Conservation (phyloP, 75 land plant genomes). For the Picea sitchensis region DNA sequence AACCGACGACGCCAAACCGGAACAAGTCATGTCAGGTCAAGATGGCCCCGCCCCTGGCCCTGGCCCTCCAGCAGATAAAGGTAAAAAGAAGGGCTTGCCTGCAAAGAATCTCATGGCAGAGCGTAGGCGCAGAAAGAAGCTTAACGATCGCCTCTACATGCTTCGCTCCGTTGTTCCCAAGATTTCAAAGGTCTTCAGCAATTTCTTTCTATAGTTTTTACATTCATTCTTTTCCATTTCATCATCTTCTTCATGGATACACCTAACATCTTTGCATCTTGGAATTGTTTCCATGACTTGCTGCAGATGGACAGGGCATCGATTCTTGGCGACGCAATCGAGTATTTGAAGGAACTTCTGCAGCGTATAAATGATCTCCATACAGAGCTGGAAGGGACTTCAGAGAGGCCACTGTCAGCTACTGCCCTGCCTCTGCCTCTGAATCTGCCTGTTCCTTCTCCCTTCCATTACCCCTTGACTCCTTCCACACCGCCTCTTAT, state of each 20-base stretch:
- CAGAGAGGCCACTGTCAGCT: not conserved
- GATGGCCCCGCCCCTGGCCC: not conserved
- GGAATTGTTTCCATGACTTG: not conserved
- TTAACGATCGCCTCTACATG: constrained; percentile 48
- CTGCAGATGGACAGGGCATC: constrained; percentile 96
- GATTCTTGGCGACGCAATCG: constrained; percentile 94
- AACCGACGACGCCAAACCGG: constrained; percentile 44
- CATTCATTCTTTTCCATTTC: too few relatives aligned
- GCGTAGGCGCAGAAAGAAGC: constrained; percentile 39
- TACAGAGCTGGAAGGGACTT: constrained; percentile 75
- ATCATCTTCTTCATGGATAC: too few relatives aligned
- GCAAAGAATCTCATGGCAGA: constrained; percentile 55
- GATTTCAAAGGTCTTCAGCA: constrained; percentile 34
- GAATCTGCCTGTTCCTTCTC: constrained; percentile 4
- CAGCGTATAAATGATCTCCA: constrained; percentile 95
- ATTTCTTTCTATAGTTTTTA: too few relatives aligned
- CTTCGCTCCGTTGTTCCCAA: constrained; percentile 53
- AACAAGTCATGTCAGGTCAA: constrained; percentile 7
- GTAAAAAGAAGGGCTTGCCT: constrained; percentile 30
- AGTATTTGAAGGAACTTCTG: constrained; percentile 92
- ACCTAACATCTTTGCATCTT: too few relatives aligned
- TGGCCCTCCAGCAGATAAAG: constrained; percentile 1
- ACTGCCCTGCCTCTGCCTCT: constrained; percentile 39
- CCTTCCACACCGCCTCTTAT: constrained; percentile 50
- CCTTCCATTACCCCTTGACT: constrained; percentile 57